A percentile compares a stretch with the other conserved stretches of the same genome.
Evolutionary conservation across 768 basidiomycete species (phyloP).

Genomic region (Pleurotus platypus): DNA sequence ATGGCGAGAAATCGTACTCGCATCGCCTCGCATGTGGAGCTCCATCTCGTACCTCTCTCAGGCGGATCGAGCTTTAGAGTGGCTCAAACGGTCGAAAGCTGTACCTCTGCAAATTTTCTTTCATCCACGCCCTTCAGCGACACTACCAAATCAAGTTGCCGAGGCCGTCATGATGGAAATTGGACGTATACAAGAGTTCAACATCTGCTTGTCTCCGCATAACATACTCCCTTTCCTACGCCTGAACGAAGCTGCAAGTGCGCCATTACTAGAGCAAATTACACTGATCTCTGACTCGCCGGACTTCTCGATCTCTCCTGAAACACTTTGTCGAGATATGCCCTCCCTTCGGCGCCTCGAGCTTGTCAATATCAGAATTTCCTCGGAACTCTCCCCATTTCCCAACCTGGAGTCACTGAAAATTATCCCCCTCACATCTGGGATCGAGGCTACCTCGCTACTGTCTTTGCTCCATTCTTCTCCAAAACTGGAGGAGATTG

Average conservation of each 20-base stretch:
- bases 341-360: neutral
- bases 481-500: neutral
- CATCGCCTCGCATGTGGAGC: neutral
- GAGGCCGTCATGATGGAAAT: neutral
- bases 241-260: neutral
- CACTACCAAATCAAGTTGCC: neutral
- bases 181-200: neutral
- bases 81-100: neutral
- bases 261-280: neutral
- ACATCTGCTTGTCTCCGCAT: neutral
- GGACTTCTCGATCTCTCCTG: neutral
- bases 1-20: neutral
- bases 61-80: neutral
- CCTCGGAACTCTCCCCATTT: neutral
- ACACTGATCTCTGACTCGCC: neutral
- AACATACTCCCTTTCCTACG: neutral
- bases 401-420: neutral
- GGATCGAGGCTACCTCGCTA: neutral
- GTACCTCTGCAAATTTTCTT: neutral
- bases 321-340: neutral
- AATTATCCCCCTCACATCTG: neutral
- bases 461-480: neutral
- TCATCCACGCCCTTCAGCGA: neutral
- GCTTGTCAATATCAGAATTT: neutral
- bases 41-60: neutral